phyloP scores from a whole-genome alignment of 306 rosid genomes.

The Cucurbita argyrosperma region DNA sequence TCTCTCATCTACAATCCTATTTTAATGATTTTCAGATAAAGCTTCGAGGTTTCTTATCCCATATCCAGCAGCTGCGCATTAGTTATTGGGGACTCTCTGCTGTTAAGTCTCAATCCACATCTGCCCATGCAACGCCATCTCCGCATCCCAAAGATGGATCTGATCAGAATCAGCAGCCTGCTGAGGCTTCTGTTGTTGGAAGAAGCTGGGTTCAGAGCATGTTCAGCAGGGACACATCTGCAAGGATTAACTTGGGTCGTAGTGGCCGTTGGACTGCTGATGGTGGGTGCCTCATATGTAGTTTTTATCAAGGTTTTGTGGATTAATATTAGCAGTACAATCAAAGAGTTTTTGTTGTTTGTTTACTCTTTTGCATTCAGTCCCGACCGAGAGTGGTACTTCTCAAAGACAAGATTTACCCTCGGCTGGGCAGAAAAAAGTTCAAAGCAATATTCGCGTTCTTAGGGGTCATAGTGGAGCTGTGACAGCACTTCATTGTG shows the following conservation, averaged over 20 bases:
- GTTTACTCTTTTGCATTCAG: conserved; percentile 12
- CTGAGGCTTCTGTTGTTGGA: conserved; percentile 81
- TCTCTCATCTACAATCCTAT: conserved; percentile 8
- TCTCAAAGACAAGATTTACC: conserved; percentile 63
- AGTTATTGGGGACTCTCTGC: conserved; percentile 80
- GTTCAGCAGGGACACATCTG: conserved; percentile 71
- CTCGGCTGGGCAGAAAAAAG: conserved; percentile 68
- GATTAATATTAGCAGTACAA: not conserved
- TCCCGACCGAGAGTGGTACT: conserved; percentile 54
- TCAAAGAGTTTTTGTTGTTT: not conserved
- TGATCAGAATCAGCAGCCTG: conserved; percentile 74
- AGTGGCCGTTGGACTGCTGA: conserved; percentile 87
- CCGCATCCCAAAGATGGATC: conserved; percentile 60
- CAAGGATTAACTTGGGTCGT: conserved; percentile 62
- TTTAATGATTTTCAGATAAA: conserved; percentile 49
- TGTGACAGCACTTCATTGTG: conserved; percentile 92
- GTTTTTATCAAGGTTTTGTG: conserved; percentile 9
- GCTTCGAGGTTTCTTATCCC: conserved; percentile 84
- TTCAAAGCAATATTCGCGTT: conserved; percentile 79
- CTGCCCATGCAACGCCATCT: conserved; percentile 58
- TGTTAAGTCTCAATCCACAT: conserved; percentile 48
- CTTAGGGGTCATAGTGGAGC: conserved; percentile 97
- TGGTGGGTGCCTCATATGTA: conserved; percentile 41
- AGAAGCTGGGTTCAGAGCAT: conserved; percentile 99
- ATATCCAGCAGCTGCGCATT: conserved; percentile 63